Percentiles rank a stretch among this genome's conserved stretches.
phyloP scores from a whole-genome alignment of 768 basidiomycete species.

The Rhodotorula toruloides region DNA sequence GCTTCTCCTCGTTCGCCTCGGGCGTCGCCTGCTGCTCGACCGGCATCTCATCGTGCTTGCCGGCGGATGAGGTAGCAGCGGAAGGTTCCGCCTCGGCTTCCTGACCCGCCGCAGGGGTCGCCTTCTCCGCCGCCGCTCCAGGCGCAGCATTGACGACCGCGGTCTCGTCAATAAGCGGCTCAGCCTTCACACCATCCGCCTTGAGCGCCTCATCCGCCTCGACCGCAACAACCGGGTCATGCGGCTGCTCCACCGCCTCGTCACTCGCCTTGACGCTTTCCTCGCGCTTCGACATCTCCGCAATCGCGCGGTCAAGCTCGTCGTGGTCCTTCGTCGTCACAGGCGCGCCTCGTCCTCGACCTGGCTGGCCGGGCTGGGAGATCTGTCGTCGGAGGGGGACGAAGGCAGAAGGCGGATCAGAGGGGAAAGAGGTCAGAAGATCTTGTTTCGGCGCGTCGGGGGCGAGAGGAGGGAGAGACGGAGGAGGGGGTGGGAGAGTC shows the following conservation, averaged over 20 bases:
- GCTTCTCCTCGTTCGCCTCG: slow-evolving; percentile 3
- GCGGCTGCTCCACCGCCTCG: too few species aligned
- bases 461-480: neutral
- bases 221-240: too few species aligned
- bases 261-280: too few species aligned
- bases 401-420: slow-evolving; percentile 25
- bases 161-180: neutral
- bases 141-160: slow-evolving; percentile 15
- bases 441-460: neutral
- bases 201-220: neutral
- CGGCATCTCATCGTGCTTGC: neutral
- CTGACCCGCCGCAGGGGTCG: too few species aligned
- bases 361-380: slow-evolving; percentile 7
- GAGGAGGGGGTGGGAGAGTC: too few species aligned
- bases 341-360: neutral
- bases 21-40: neutral
- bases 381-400: slow-evolving; percentile 27
- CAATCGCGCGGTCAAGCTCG: neutral
- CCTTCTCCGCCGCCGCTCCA: neutral
- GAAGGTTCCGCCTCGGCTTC: neutral
- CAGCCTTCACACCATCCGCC: slow-evolving; percentile 1
- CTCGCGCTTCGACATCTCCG: neutral
- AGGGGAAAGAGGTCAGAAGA: slow-evolving; percentile 7
- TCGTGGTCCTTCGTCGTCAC: neutral
- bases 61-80: neutral